Percentiles rank a stretch among this genome's conserved stretches.
These are phyloP conservation scores for Salicornia ramosissima DNA, from an alignment of 148 eudicot species.

Conservation along the genomic window DNA sequence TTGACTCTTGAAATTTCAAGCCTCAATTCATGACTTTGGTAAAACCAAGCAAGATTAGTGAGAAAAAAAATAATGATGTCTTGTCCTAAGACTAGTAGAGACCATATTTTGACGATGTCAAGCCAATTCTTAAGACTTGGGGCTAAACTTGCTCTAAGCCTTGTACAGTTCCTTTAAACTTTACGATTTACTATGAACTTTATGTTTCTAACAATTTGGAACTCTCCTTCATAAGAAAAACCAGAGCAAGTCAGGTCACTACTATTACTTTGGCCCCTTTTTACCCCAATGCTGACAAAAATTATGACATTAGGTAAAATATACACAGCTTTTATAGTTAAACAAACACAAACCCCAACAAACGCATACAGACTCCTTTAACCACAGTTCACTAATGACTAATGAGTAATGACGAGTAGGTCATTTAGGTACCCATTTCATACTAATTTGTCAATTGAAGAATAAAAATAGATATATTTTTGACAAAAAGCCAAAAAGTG, in stretches of 20 bases:
- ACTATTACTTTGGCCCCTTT: neutral
- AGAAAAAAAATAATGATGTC: too few relatives aligned
- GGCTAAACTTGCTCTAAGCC: neutral
- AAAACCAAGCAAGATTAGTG: too few relatives aligned
- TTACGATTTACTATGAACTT: neutral
- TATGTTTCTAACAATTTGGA: neutral
- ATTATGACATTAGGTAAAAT: neutral
- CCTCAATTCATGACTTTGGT: too few relatives aligned
- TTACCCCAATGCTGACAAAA: neutral
- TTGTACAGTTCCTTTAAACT: neutral
- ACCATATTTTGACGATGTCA: too few relatives aligned
- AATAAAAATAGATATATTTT: constrained; percentile 7
- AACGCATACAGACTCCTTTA: constrained; percentile 9
- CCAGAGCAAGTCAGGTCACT: constrained; percentile 3
- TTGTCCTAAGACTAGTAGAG: too few relatives aligned
- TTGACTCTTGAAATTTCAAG: too few relatives aligned
- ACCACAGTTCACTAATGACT: constrained; percentile 16
- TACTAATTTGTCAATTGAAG: neutral
- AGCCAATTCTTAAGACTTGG: neutral
- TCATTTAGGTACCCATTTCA: constrained; percentile 9
- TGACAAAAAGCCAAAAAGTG: neutral
- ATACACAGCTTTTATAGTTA: constrained; percentile 3
- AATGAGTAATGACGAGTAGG: neutral
- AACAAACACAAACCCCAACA: constrained; percentile 12
- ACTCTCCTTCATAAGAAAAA: neutral